Evolutionary conservation across 148 eudicot species (phyloP), one percentile per base, ranked within the genome.

Genomic region (Cornus controversa): DNA sequence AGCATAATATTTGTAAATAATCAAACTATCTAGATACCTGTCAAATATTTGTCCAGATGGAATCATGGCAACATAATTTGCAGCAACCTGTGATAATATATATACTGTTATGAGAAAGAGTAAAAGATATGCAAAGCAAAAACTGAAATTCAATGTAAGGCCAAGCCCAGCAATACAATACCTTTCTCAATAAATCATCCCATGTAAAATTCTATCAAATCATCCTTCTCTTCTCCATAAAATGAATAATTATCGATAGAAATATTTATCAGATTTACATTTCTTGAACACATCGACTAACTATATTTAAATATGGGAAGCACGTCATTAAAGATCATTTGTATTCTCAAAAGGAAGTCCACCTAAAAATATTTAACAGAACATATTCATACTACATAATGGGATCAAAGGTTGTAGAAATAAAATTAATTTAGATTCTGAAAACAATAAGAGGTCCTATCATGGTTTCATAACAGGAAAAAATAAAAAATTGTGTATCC

Each of bases 1-100:
- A 66, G 24, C 53, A 57, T 23, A 29, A 37, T 23, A 63, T 18
- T 36, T n/a, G 8, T 18, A 8, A 27, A 6, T 5, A 75, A 72
- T 53, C 37, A 67, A 18, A 2, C 45, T n/a, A n/a, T n/a, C n/a
- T 60, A 9, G 0, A 25, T 88, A 96, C 99, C 99, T 96, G 83
- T 96, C 99, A 85, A 96, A 96, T 82, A 96, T 85, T 83, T 92
- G 97, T 74, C 98, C 98, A 9, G 99, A 96, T 71, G 98, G 97
- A 82, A 96, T 98, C 98, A 96, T 96, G 18, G 99, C 99, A 75
- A 96, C 98, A 88, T 88, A 93, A 85, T 96, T 93, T 81, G 99
- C 99, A 54, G 97, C 98, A 69, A 96, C 99, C 99, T 96, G 84
- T 75, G 70, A 78, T 53, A 8, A 69, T 47, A 28, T 27, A 70